phyloP scores from a whole-genome alignment of 2,329 filamentous ascomycete genomes.

The Colletotrichum echinochloae region DNA sequence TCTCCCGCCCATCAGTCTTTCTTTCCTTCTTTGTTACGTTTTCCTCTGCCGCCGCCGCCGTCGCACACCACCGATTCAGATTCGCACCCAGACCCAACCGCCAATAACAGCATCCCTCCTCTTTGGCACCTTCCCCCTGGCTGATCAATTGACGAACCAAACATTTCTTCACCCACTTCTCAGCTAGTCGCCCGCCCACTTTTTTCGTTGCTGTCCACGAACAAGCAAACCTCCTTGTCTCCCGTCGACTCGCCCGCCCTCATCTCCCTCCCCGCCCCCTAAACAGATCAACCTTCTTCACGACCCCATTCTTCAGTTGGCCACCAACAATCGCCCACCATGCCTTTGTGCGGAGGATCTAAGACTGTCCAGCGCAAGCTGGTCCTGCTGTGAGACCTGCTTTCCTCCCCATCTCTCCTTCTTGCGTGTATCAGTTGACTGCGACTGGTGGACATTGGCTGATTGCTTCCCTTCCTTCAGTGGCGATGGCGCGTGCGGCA shows the following conservation, averaged over 20 bases:
- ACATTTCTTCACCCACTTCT: background rate
- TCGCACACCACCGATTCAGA: conserved; percentile 15
- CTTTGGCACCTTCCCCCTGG: conserved; percentile 16
- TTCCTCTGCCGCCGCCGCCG: conserved; percentile 5
- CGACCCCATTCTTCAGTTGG: background rate
- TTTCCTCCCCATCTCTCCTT: conserved; percentile 32
- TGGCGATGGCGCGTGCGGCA: conserved; percentile 95
- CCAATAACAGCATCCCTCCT: conserved; percentile 18
- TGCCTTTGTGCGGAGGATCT: conserved; percentile 71
- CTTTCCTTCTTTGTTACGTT: conserved; percentile 31
- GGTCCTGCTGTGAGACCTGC: conserved; percentile 80
- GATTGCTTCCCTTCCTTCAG: conserved; percentile 57
- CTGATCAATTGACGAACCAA: conserved; percentile 11
- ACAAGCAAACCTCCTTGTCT: conserved; percentile 8
- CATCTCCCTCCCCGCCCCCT: background rate
- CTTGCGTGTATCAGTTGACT: conserved; percentile 12
- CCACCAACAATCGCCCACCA: conserved; percentile 16
- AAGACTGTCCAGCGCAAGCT: conserved; percentile 97
- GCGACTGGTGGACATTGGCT: conserved; percentile 29
- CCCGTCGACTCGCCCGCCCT: conserved; percentile 13
- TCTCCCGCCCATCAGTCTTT: conserved; percentile 7
- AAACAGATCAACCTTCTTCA: background rate
- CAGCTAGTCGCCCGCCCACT: conserved; percentile 3
- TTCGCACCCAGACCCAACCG: background rate
- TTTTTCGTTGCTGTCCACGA: conserved; percentile 6